Base-by-base conservation (phyloP, 2,329 filamentous ascomycete species). In the Aureobasidium sp. region DNA sequence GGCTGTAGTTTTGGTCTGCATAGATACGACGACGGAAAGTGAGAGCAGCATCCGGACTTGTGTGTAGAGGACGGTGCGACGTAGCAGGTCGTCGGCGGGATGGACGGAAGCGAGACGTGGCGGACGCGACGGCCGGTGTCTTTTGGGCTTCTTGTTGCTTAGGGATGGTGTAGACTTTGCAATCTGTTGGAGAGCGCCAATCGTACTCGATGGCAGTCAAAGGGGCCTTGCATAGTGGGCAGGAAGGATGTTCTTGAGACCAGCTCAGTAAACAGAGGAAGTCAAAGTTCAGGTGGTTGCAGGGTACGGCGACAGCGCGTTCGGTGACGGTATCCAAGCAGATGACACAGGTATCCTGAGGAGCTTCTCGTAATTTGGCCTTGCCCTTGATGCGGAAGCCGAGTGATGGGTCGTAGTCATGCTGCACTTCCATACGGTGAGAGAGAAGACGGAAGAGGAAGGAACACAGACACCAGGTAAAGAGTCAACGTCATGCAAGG, bases 241-340 rank as follows among this genome's bases (percentile, higher is more conserved):
- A 97, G 51, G 79, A 82, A 0, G 86, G 79, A 10, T 83, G 82
- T 65, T 88, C 79, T 67, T 91, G 82, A 5, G 96, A 78, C 92
- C 93, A 97, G 74, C 82, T 91, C 27, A 87, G 76, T 6, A 96
- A 82, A 73, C 92, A 97, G 13, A 90, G 73, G 70, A 91, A 95
- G 77, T 97, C 91, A 72, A 95, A 96, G 67, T 86, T 85, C 62
- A 79, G 76, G 77, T 97, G 92, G 45, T 83, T 81, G 78, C 92
- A 97, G 8, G 92, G 91, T 25, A 82, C 77, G 8, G 89, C 84
- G 55, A 87, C 79, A 65, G 89, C 91, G 58, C 83, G 76, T 68
- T 94, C 89, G 10, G 85, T 84, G 69, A 96, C 80, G 59, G 77
- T 70, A 61, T 93, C 89, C 64, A 97, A 85, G 73, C 92, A 97